These are phyloP conservation scores for Saccharomyces kudriavzevii DNA, from an alignment of 805 yeast species.

Conservation along the genomic window DNA sequence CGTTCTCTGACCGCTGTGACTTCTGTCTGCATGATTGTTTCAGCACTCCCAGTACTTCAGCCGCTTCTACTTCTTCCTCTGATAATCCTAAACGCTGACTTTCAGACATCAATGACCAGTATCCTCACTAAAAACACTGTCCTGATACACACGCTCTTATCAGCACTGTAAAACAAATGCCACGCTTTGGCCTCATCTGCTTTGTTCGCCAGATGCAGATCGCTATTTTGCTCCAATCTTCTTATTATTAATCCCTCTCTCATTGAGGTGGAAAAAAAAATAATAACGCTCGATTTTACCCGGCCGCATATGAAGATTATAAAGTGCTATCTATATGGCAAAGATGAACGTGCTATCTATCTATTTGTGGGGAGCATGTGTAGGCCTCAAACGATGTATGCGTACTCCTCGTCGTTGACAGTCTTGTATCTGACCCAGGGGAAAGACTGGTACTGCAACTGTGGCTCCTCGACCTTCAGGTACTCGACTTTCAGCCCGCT, in stretches of 20 bases:
- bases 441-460: constrained; percentile 55
- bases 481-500: constrained; percentile 63
- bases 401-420: constrained; percentile 34
- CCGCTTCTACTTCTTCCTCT: constrained; percentile 24
- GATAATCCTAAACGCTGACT: constrained; percentile 9
- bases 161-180: neutral
- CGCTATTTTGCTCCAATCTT: neutral
- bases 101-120: neutral
- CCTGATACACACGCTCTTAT: neutral
- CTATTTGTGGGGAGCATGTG: neutral
- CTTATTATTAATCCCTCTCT: neutral
- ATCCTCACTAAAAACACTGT: neutral
- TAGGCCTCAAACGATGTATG: constrained; percentile 14
- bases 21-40: constrained; percentile 8
- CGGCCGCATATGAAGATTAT: constrained; percentile 2
- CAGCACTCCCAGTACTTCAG: constrained; percentile 21
- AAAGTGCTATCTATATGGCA: constrained; percentile 1
- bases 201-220: neutral
- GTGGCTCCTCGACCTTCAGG: constrained; percentile 56
- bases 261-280: neutral
- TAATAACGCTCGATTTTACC: constrained; percentile 1
- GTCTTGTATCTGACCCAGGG: constrained; percentile 71
- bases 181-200: neutral
- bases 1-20: constrained; percentile 4
- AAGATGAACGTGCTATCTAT: constrained; percentile 1